Conservation (phyloP, 805 yeast genomes). For the Candida andamanensis region DNA sequence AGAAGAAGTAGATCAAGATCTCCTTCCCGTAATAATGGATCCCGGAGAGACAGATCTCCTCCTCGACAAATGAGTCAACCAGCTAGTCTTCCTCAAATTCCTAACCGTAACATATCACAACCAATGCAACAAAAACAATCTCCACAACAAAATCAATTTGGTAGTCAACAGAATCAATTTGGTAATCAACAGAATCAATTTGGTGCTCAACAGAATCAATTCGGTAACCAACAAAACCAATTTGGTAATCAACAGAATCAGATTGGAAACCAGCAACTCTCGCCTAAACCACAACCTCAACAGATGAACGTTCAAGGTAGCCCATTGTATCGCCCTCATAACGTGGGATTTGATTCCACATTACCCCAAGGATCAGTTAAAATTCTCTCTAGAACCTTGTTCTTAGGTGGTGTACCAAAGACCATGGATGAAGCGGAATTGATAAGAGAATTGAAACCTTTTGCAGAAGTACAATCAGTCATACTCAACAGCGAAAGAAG, state of each 20-base stretch:
- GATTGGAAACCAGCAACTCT: background rate
- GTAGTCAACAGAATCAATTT: slow-evolving; percentile 12
- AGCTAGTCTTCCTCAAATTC: slow-evolving; percentile 12
- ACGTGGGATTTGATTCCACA: slow-evolving; percentile 62
- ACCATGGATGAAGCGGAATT: slow-evolving; percentile 74
- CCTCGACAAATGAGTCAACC: slow-evolving; percentile 13
- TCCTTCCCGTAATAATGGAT: slow-evolving; percentile 29
- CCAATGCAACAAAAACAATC: background rate
- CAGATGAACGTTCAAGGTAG: slow-evolving; percentile 68
- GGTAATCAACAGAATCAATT: slow-evolving; percentile 9
- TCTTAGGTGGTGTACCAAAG: slow-evolving; percentile 89
- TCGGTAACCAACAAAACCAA: slow-evolving; percentile 3
- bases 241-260: slow-evolving; percentile 9
- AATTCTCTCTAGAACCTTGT: slow-evolving; percentile 84
- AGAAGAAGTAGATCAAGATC: slow-evolving; percentile 54
- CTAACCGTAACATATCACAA: slow-evolving; percentile 1
- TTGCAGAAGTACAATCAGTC: slow-evolving; percentile 87
- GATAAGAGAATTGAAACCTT: slow-evolving; percentile 68
- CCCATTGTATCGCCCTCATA: slow-evolving; percentile 72
- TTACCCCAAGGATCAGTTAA: slow-evolving; percentile 76
- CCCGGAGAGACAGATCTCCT: slow-evolving; percentile 27
- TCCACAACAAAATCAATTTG: slow-evolving; percentile 3
- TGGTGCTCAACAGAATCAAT: slow-evolving; percentile 5
- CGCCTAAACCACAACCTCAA: slow-evolving; percentile 19
- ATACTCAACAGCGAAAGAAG: slow-evolving; percentile 83